Base-by-base conservation (phyloP, 805 yeast genomes). In the Pichia heedii region DNA sequence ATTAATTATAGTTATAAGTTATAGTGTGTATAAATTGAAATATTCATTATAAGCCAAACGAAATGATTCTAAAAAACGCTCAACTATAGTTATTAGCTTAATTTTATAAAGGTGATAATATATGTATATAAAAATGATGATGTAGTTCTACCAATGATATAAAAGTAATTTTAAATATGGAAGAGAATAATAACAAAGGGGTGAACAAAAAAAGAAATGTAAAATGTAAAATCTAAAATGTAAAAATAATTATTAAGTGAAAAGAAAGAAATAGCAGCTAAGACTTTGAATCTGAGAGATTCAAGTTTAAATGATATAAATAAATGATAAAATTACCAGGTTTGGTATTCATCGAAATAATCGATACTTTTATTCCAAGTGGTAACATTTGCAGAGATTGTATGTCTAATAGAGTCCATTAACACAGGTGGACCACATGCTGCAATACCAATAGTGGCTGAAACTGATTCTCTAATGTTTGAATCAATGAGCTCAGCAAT, bases 401-500 rank as follows among this genome's bases (percentile, higher is more conserved):
- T 11, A 21, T 42, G 36, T 35, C 46, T 42, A 6, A 45, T 19
- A 3, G 19, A 19, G 19, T 44, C 49, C 44, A 44, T 46, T 64
- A 72, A 62, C 11, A 57, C 41, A n/a, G 66, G 64, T 50, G 71
- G 76, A 36, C 73, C 76, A 64, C 77, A 73, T 6, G 69, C 57
- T 22, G 62, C 61, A 44, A 73, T 51, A 6, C 69, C 76, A 37
- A 66, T 52, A 11, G 72, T 53, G 2, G 37, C 16, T 19, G 34
- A 27, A 6, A 48, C 43, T 73, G 69, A 67, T 9, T 50, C 45
- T 21, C 66, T 49, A 21, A 57, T 56, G 3, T 44, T 44, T n/a
- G 67, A 57, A 35, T 69, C 44, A 5, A 73, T 54, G 10, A 71
- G 22, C 4, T 46, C 56, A 5, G 53, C 50, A 26, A 69, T 43